Conservation (phyloP, 2,329 filamentous ascomycete genomes). For the Sordariomycetes sp. region DNA sequence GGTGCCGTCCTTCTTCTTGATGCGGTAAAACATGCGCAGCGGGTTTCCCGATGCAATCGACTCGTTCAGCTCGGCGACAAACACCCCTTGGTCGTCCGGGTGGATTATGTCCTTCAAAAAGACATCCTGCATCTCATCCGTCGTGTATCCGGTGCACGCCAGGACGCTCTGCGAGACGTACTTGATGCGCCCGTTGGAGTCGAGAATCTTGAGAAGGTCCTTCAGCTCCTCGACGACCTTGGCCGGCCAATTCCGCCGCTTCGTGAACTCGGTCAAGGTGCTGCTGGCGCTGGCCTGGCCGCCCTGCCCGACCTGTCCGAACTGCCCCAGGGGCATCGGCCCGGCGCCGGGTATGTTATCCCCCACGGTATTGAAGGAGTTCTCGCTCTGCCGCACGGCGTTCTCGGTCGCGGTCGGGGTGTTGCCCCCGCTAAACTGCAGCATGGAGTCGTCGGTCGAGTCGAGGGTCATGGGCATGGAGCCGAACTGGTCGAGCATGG, state of each 20-base stretch:
- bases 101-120: constrained; percentile 80
- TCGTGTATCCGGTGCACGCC: constrained; percentile 64
- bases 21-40: constrained; percentile 78
- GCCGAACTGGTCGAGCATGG: constrained; percentile 25
- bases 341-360: constrained; percentile 31
- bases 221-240: constrained; percentile 83
- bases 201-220: constrained; percentile 82
- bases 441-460: constrained; percentile 16
- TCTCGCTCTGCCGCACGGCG: constrained; percentile 20
- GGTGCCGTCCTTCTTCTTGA: constrained; percentile 62
- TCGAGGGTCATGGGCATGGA: constrained; percentile 35
- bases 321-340: constrained; percentile 28
- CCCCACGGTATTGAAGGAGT: constrained; percentile 21
- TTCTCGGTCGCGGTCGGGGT: constrained; percentile 14
- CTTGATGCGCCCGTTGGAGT: constrained; percentile 71
- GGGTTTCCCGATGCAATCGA: constrained; percentile 73
- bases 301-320: constrained; percentile 17
- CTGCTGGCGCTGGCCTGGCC: constrained; percentile 21
- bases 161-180: constrained; percentile 78
- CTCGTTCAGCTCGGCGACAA: constrained; percentile 82
- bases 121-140: constrained; percentile 61
- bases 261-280: constrained; percentile 49
- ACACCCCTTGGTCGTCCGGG: constrained; percentile 73
- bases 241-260: constrained; percentile 70
- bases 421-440: constrained; percentile 5